Conservation (phyloP, 73 alveolate species). For the Paramecium pentaurelia region DNA sequence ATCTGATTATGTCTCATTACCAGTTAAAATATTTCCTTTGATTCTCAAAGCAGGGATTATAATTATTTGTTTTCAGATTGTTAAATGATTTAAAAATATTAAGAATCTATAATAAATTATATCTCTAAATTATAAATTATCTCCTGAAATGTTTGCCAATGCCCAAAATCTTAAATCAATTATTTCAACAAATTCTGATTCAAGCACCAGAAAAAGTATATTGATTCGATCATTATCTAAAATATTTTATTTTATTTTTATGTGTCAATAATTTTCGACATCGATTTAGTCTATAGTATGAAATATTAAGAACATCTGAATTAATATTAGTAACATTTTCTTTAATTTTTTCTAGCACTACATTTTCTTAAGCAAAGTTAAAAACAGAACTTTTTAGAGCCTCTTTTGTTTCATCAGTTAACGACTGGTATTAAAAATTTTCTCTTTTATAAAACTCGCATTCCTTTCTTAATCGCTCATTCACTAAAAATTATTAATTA, state of each 20-base stretch:
- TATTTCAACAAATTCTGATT: slow-evolving; percentile 70
- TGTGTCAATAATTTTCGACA: slow-evolving; percentile 56
- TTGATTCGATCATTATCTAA: slow-evolving; percentile 79
- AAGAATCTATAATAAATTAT: no score
- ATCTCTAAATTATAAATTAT: slow-evolving; percentile 67
- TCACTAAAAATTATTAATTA: no score
- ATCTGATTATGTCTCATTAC: no score
- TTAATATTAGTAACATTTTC: background rate
- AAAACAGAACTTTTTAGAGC: background rate
- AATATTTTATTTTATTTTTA: slow-evolving; percentile 73
- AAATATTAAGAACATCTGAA: background rate
- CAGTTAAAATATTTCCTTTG: no score
- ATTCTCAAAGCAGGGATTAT: no score
- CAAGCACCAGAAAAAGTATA: slow-evolving; percentile 63
- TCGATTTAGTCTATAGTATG: background rate
- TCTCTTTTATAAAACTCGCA: background rate
- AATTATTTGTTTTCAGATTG: no score
- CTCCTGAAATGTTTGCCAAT: slow-evolving; percentile 88
- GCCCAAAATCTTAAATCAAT: slow-evolving; percentile 84
- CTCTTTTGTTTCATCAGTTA: background rate
- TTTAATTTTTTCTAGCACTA: background rate
- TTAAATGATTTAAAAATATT: no score
- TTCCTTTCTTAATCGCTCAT: background rate
- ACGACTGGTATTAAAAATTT: background rate
- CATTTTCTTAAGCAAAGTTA: background rate